Evolutionary conservation across 768 basidiomycete genomes (phyloP), one percentile per base, ranked within the genome.

Genomic region (Tricholoma sp.): DNA sequence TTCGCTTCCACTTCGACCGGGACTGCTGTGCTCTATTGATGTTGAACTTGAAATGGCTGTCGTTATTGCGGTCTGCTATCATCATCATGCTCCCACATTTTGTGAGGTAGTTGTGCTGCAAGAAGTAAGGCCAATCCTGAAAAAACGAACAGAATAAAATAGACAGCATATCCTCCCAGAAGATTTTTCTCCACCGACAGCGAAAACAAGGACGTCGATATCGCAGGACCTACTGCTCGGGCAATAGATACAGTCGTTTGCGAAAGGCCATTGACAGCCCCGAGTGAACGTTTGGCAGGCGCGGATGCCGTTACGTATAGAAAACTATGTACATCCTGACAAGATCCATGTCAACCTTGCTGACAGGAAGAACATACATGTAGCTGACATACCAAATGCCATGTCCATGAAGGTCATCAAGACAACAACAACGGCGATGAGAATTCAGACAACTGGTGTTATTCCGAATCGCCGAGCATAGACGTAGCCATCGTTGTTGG

Each of bases 181-280:
- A 80, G 41, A 47, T 81, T 76, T 50, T 74, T 66, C 57, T 83
- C 66, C 31, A 77, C 72, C 6, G 82, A 84, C 52, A 76, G 62
- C 0, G 84, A 78, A 56, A 80, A 84, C 6, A 85, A 58, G 0
- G 82, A 82, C 0, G 82, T 81, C 4, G 78, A 67, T 50, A 78
- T 59, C 5, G 75, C 75, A 1, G 83, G 82, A 0, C 81, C 83
- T 15, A 84, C 66, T 4, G 81, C 81, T 20, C 82, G 72, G 4
- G 80, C 72, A n/a, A 76, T 65, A 1, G 80, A 77, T 2, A 72
- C 75, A 0, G 76, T 68, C 12, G 77, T 83, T 61, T 84, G 83
- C 1, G 77, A 72, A 17, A 85, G 68, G 2, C 84, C 84, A 55
- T 85, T 83, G 2, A 78, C 79, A 6, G 82, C 78, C 6, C 84